Conservation (phyloP, 805 yeast genomes). For the Pichia kluyveri region DNA sequence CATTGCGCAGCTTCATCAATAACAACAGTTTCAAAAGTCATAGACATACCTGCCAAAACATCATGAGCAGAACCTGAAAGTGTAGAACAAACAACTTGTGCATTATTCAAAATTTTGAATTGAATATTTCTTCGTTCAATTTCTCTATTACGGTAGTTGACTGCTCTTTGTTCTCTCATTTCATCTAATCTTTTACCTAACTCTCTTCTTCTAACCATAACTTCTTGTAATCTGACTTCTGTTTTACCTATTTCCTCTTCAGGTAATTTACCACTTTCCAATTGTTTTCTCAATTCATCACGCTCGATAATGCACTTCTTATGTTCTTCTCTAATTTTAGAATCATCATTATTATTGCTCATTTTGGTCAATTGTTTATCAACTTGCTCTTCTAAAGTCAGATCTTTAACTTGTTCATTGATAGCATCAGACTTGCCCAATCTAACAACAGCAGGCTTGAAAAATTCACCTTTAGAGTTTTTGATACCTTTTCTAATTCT, state of each 20-base stretch:
- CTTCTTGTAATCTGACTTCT: conserved; percentile 42
- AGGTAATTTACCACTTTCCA: conserved; percentile 18
- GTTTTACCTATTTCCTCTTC: conserved; percentile 39
- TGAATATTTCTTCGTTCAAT: conserved; percentile 69
- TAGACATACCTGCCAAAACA: conserved; percentile 61
- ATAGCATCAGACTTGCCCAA: conserved; percentile 87
- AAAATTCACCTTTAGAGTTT: conserved; percentile 41
- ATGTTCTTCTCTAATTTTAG: conserved; percentile 40
- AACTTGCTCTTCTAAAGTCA: conserved; percentile 79
- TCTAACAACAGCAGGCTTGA: conserved; percentile 67
- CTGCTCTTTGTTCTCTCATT: conserved; percentile 63
- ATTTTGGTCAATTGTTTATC: conserved; percentile 41
- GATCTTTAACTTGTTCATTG: conserved; percentile 69
- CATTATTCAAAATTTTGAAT: conserved; percentile 56
- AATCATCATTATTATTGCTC: conserved; percentile 30
- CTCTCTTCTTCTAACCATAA: conserved; percentile 55
- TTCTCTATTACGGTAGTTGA: conserved; percentile 67
- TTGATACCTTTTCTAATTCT: conserved; percentile 70
- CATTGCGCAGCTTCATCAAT: conserved; percentile 98
- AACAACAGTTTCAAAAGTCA: conserved; percentile 81
- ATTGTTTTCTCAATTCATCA: conserved; percentile 39
- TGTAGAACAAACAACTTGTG: conserved; percentile 86
- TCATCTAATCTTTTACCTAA: conserved; percentile 69
- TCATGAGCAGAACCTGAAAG: conserved; percentile 93
- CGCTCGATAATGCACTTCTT: conserved; percentile 48